Percentiles rank a stretch among this genome's conserved stretches.
phyloP scores from a whole-genome alignment of 2,329 filamentous ascomycete genomes.

The Leptographium procerum region DNA sequence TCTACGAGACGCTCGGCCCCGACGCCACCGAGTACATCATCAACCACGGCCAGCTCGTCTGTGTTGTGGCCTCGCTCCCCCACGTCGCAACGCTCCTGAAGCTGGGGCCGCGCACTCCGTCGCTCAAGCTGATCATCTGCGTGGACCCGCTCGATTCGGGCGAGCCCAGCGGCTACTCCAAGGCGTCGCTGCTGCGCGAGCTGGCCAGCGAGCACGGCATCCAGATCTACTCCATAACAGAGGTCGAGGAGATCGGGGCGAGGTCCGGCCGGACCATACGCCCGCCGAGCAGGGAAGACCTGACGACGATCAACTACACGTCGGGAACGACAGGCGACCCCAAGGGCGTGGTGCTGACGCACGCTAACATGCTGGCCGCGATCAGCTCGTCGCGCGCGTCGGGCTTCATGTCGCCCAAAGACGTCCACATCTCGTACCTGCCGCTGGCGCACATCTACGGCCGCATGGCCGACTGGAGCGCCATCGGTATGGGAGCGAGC shows the following conservation, averaged over 20 bases:
- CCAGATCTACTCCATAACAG: constrained; percentile 63
- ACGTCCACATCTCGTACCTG: constrained; percentile 73
- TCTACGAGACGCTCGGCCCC: constrained; percentile 91
- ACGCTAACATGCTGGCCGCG: constrained; percentile 68
- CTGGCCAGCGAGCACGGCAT: constrained; percentile 67
- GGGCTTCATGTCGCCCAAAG: constrained; percentile 35
- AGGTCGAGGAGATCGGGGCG: constrained; percentile 73
- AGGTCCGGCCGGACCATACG: constrained; percentile 58
- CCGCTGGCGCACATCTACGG: constrained; percentile 92
- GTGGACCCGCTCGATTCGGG: constrained; percentile 73
- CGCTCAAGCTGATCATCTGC: constrained; percentile 77
- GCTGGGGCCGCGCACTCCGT: constrained; percentile 63
- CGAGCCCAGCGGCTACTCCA: constrained; percentile 66
- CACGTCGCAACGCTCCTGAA: constrained; percentile 76
- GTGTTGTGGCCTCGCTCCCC: constrained; percentile 65
- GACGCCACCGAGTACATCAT: constrained; percentile 92
- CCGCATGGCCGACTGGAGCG: constrained; percentile 67
- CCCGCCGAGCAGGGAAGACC: constrained; percentile 61
- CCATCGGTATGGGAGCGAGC: constrained; percentile 57
- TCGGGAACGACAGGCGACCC: constrained; percentile 74
- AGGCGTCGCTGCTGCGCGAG: constrained; percentile 63
- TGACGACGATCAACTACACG: constrained; percentile 85
- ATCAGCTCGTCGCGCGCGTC: constrained; percentile 49
- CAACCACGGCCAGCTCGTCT: constrained; percentile 70
- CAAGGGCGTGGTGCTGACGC: constrained; percentile 75